Conservation (phyloP, 2,329 filamentous ascomycete species). For the Parastagonospora avenae region DNA sequence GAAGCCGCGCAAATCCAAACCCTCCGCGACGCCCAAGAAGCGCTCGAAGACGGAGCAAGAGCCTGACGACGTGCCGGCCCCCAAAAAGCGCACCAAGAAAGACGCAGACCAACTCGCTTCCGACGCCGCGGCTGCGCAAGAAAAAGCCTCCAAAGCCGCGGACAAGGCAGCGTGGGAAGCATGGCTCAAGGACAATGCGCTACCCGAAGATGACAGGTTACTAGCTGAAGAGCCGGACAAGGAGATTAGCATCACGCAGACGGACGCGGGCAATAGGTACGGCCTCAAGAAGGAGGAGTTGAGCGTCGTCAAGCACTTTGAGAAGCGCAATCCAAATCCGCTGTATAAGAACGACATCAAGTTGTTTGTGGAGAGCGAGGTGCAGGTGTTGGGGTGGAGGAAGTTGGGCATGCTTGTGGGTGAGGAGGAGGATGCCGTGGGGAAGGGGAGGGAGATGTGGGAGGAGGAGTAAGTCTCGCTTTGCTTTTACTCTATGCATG, state of each 20-base stretch:
- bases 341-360: conserved; percentile 12
- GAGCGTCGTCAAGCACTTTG: conserved; percentile 5
- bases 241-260: conserved; percentile 16
- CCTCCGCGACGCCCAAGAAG: conserved; percentile 10
- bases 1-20: conserved; percentile 6
- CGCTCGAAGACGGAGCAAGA: conserved; percentile 4
- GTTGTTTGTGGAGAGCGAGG: conserved; percentile 12
- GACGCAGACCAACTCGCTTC: background rate
- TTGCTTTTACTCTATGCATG: too few species aligned
- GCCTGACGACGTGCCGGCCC: background rate
- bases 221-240: conserved; percentile 7
- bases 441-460: conserved; percentile 11
- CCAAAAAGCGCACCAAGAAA: conserved; percentile 15
- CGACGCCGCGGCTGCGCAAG: conserved; percentile 1
- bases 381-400: conserved; percentile 9
- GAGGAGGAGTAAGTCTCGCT: conserved; percentile 8
- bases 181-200: background rate
- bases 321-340: conserved; percentile 12
- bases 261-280: conserved; percentile 15
- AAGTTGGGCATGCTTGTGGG: conserved; percentile 13
- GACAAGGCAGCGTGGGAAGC: conserved; percentile 10
- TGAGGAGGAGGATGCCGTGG: background rate
- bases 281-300: conserved; percentile 17
- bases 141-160: conserved; percentile 5
- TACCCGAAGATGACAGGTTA: background rate